Percentiles rank a stretch among this genome's conserved stretches.
These are phyloP conservation scores for Endocarpon pusillum DNA, from an alignment of 495 filamentous ascomycete genomes.

Conservation along the genomic window DNA sequence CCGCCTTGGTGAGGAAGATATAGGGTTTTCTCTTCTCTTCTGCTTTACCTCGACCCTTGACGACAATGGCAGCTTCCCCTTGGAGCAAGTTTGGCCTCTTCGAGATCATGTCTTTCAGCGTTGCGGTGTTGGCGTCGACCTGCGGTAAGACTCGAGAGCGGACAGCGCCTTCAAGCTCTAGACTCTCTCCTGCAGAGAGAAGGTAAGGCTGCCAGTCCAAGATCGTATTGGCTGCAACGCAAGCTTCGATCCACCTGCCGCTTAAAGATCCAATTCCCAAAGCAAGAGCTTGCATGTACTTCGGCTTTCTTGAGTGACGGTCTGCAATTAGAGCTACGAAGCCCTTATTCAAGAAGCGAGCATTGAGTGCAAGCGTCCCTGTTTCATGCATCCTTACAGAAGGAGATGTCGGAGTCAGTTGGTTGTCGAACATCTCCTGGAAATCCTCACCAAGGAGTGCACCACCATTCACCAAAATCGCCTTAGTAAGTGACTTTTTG, in stretches of 20 bases:
- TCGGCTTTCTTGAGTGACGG: constrained; percentile 69
- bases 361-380: too few relatives aligned
- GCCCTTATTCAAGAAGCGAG: too few relatives aligned
- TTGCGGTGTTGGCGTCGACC: constrained; percentile 38
- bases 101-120: constrained; percentile 36
- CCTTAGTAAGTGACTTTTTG: constrained; percentile 29
- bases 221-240: constrained; percentile 37
- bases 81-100: constrained; percentile 43
- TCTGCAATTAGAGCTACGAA: constrained; percentile 81
- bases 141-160: constrained; percentile 50
- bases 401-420: too few relatives aligned
- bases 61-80: constrained; percentile 53
- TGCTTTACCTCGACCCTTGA: constrained; percentile 49
- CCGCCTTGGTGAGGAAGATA: constrained; percentile 57
- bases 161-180: constrained; percentile 57
- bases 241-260: constrained; percentile 63
- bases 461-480: constrained; percentile 50
- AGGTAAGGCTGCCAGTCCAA: constrained; percentile 70
- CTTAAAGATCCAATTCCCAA: constrained; percentile 75
- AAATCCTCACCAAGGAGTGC: constrained; percentile 59
- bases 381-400: too few relatives aligned
- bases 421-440: constrained; percentile 59
- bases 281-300: constrained; percentile 91
- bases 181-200: constrained; percentile 67
- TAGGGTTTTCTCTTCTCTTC: constrained; percentile 45